Conservation (phyloP, 2,329 filamentous ascomycete species). For the Fusarium sp. region DNA sequence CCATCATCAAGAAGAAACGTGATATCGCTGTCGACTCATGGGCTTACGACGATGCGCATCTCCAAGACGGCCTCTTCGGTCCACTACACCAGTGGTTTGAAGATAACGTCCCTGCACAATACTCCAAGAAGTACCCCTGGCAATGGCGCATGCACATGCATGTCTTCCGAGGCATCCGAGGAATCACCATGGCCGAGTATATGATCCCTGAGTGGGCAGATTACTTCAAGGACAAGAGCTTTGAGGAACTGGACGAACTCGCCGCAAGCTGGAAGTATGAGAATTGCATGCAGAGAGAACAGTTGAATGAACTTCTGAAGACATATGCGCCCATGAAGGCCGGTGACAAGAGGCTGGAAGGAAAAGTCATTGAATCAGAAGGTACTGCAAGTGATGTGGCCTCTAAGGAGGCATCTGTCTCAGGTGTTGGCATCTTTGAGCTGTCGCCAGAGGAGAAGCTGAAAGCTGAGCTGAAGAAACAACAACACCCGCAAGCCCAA, state of each 20-base stretch:
- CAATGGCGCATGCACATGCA: slow-evolving; percentile 61
- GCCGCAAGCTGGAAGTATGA: slow-evolving; percentile 63
- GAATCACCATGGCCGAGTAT: slow-evolving; percentile 56
- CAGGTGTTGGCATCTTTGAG: slow-evolving; percentile 45
- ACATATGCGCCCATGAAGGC: slow-evolving; percentile 51
- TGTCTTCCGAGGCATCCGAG: slow-evolving; percentile 55
- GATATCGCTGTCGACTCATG: slow-evolving; percentile 64
- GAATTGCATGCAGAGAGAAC: slow-evolving; percentile 60
- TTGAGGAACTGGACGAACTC: slow-evolving; percentile 63
- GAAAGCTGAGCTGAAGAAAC: not conserved
- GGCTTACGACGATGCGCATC: slow-evolving; percentile 52
- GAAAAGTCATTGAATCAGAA: slow-evolving; percentile 41
- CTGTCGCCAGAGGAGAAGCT: slow-evolving; percentile 40
- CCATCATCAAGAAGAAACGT: slow-evolving; percentile 65
- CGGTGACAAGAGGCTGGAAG: slow-evolving; percentile 34
- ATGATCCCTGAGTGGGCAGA: slow-evolving; percentile 64
- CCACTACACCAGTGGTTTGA: slow-evolving; percentile 55
- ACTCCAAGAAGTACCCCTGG: slow-evolving; percentile 58
- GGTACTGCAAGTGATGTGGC: not conserved
- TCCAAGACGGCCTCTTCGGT: slow-evolving; percentile 48
- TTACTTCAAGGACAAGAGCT: slow-evolving; percentile 60
- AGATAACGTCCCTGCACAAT: slow-evolving; percentile 54
- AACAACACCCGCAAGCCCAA: not conserved
- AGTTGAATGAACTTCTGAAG: slow-evolving; percentile 60
- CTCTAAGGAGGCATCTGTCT: slow-evolving; percentile 31